phyloP scores from a whole-genome alignment of 495 filamentous ascomycete genomes.

The Pseudevernia furfuracea region DNA sequence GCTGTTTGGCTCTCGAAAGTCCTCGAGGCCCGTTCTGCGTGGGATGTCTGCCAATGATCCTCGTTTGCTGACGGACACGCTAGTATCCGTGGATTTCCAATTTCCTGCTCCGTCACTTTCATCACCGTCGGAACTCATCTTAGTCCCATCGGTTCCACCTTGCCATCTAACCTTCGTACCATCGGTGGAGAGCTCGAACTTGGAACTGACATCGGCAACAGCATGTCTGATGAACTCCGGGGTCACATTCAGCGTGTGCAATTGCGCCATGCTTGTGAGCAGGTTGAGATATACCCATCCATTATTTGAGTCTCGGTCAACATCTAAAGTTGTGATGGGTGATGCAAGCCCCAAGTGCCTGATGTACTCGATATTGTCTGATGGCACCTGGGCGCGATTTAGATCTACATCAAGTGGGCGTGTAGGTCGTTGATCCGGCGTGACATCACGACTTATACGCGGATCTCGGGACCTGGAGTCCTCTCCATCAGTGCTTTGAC shows the following conservation, averaged over 20 bases:
- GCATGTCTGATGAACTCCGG: slow-evolving; percentile 62
- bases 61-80: slow-evolving; percentile 12
- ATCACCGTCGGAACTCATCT: slow-evolving; percentile 48
- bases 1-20: not conserved
- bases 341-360: slow-evolving; percentile 58
- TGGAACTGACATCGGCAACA: slow-evolving; percentile 54
- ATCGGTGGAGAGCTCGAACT: slow-evolving; percentile 65
- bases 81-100: slow-evolving; percentile 9
- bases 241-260: slow-evolving; percentile 50
- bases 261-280: slow-evolving; percentile 69
- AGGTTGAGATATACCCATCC: slow-evolving; percentile 82
- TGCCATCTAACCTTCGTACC: slow-evolving; percentile 69
- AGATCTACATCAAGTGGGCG: slow-evolving; percentile 65
- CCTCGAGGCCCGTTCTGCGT: not conserved
- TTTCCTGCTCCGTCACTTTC: slow-evolving; percentile 33
- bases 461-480: slow-evolving; percentile 20
- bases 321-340: slow-evolving; percentile 27
- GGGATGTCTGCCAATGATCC: slow-evolving; percentile 9
- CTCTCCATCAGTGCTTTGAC: slow-evolving; percentile 24
- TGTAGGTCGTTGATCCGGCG: slow-evolving; percentile 59
- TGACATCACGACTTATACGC: slow-evolving; percentile 22
- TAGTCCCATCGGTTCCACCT: slow-evolving; percentile 53
- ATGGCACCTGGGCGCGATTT: slow-evolving; percentile 55
- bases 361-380: slow-evolving; percentile 69
- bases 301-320: slow-evolving; percentile 31